These are phyloP conservation scores for Hanseniaspora mollemarum DNA, from an alignment of 805 yeast species.

Conservation along the genomic window DNA sequence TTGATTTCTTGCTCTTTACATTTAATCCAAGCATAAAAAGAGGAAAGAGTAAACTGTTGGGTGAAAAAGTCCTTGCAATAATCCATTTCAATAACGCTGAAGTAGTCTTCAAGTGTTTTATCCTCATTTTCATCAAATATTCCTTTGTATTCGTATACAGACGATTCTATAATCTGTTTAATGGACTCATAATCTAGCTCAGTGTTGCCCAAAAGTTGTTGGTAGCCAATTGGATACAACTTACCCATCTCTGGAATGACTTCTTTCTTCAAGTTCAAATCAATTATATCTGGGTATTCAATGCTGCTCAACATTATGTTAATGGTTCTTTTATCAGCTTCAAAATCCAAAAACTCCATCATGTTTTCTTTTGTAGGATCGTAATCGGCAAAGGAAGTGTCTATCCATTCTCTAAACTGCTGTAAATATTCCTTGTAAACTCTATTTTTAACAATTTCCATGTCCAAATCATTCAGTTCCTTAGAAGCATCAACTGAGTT, in stretches of 20 bases:
- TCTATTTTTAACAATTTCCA: constrained; percentile 85
- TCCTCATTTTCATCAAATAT: constrained; percentile 35
- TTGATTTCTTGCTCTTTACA: constrained; percentile 94
- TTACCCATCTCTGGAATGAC: constrained; percentile 77
- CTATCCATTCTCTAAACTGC: constrained; percentile 63
- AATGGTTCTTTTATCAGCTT: constrained; percentile 89
- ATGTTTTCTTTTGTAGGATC: constrained; percentile 74
- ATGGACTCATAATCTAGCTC: constrained; percentile 76
- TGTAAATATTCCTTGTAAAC: constrained; percentile 87
- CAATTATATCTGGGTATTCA: constrained; percentile 32
- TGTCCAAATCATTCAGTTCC: constrained; percentile 87
- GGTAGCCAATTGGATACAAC: constrained; percentile 57
- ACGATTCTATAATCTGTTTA: constrained; percentile 44
- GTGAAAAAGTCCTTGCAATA: constrained; percentile 86
- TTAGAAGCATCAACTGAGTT: constrained; percentile 39
- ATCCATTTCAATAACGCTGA: constrained; percentile 84
- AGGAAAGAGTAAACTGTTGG: constrained; percentile 83
- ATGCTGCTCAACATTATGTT: constrained; percentile 85
- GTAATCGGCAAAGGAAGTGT: constrained; percentile 40
- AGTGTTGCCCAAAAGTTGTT: constrained; percentile 48
- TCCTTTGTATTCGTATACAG: constrained; percentile 53
- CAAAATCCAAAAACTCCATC: constrained; percentile 68
- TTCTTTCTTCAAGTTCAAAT: constrained; percentile 62
- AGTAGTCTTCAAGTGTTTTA: constrained; percentile 78
- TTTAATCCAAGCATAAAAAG: constrained; percentile 94